phyloP scores from a whole-genome alignment of 805 yeast species.

The Saccharomycopsis babjevae region DNA sequence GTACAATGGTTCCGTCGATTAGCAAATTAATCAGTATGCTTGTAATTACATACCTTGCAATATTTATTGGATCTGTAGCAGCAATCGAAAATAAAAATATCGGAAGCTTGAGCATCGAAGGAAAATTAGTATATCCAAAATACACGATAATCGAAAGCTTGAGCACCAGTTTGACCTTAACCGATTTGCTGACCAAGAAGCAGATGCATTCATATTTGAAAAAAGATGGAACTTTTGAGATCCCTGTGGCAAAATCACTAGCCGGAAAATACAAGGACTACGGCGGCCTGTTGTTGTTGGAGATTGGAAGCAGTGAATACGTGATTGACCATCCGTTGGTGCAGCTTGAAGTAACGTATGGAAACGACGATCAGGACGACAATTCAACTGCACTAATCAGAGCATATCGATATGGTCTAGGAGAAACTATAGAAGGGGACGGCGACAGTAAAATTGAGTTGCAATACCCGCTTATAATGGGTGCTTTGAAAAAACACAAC shows the following conservation, averaged over 20 bases:
- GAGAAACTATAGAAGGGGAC: not conserved
- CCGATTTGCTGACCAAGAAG: not conserved
- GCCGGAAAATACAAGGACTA: not conserved
- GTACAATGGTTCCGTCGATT: not conserved
- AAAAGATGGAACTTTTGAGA: not conserved
- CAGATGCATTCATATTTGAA: not conserved
- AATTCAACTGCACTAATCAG: not conserved
- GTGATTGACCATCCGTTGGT: constrained; percentile 5
- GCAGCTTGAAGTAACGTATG: constrained; percentile 3
- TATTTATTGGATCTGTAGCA: not conserved
- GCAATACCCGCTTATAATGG: constrained; percentile 11
- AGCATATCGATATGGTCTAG: constrained; percentile 11
- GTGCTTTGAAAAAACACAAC: not conserved
- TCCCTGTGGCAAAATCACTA: not conserved
- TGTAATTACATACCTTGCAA: not conserved
- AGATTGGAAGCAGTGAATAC: constrained; percentile 6
- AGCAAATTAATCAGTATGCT: not conserved
- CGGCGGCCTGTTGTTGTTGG: constrained; percentile 13
- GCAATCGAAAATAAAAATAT: not conserved
- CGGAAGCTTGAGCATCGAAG: not conserved
- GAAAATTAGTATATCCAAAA: constrained; percentile 5
- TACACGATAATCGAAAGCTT: constrained; percentile 2
- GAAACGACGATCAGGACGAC: not conserved
- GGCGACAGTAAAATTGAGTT: not conserved
- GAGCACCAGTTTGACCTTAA: constrained; percentile 7